Base-by-base conservation (phyloP, 805 yeast genomes). In the Metschnikowia peoriensis region DNA sequence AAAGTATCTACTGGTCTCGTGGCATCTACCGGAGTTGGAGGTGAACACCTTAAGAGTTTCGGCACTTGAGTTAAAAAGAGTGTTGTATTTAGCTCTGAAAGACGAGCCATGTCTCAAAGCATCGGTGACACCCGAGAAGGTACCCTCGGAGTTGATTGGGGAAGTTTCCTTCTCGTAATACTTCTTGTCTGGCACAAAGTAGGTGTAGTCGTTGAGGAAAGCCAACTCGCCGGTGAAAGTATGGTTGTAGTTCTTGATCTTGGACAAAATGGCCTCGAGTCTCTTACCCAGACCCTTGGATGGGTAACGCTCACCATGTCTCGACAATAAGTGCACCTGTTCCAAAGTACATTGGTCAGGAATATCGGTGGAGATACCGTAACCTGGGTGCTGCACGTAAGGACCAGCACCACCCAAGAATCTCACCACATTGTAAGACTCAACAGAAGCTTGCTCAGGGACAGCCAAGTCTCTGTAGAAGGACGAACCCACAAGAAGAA, bases 261-360 rank as follows among this genome's bases (percentile, higher is more conserved):
- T 67, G 11, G 54, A 40, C 57, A 59, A 54, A 28, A 71, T 53
- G 9, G 61, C 61, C 53, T 72, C 71, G 39, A 64, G 63, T 9
- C 41, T 27, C 41, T 58, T 61, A 8, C 77, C 77, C 29, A 54
- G 60, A 28, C 64, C 53, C 34, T 57, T 61, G n/a, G 74, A 65
- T 7, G 78, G 90, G 62, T 75, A 87, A 57, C 96, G 73, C 66
- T 88, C 94, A 17, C 93, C 96, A 63, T 89, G 96, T 62, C 96
- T 79, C 59, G 84, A 83, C 47, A 86, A 69, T 22, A 87, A 68
- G 58, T 86, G 90, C 9, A 86, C 89, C 66, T 87, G 93, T 59
- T 81, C 81, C 50, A 84, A 72, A 6, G 67, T 61, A 66, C 88
- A 84, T 43, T 71, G 72, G 8, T 66, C 71, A n/a, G 87, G 85